phyloP scores from a whole-genome alignment of 164 flowering plant genomes.

The Vitis riparia region DNA sequence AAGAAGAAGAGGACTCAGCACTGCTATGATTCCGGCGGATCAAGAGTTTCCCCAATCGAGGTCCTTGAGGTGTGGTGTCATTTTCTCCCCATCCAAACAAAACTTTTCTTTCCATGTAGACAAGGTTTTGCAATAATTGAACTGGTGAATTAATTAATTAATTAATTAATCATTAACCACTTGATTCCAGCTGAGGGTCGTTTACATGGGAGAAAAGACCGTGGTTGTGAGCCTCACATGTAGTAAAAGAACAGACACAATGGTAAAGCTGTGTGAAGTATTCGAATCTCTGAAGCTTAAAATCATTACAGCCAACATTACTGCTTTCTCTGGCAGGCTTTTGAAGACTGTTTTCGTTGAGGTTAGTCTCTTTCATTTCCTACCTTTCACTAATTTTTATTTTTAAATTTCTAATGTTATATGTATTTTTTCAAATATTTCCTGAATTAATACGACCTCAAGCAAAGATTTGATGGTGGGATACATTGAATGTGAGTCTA shows the following conservation, averaged over 20 bases:
- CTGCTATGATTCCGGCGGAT: conserved; percentile 19
- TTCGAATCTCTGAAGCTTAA: conserved; percentile 79
- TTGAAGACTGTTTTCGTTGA: conserved; percentile 70
- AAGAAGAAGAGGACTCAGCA: conserved; percentile 48
- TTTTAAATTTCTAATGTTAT: no score
- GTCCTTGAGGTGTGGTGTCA: conserved; percentile 50
- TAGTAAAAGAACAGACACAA: conserved; percentile 63
- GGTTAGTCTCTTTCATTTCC: conserved; percentile 34
- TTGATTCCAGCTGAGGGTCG: conserved; percentile 54
- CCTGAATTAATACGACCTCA: no score
- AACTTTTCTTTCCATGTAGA: conserved; percentile 2
- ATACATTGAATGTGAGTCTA: no score
- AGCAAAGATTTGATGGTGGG: no score
- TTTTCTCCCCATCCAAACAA: not conserved
- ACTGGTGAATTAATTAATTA: not conserved
- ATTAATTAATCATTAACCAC: not conserved
- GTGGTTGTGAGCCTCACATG: conserved; percentile 69
- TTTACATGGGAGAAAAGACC: conserved; percentile 61
- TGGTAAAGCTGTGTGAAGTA: conserved; percentile 72
- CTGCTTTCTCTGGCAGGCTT: conserved; percentile 65
- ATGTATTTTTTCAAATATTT: no score
- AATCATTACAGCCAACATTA: conserved; percentile 66
- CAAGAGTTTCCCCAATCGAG: conserved; percentile 44
- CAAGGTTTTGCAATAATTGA: not conserved
- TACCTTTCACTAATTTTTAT: not conserved